Evolutionary conservation across 2,329 filamentous ascomycete genomes (phyloP).

Genomic region (Colletotrichum godetiae): DNA sequence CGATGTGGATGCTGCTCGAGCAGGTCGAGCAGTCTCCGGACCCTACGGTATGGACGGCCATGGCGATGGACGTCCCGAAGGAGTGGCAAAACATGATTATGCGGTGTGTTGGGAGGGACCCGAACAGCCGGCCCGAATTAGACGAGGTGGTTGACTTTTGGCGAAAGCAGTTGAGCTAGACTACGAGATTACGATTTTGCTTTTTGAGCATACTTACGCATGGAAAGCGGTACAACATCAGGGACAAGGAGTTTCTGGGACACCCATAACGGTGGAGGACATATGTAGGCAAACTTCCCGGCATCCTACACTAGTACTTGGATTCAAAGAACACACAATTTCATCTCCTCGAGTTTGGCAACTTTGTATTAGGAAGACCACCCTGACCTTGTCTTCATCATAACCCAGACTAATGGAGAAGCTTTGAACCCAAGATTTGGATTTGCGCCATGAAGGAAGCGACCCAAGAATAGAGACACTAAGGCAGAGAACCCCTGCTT

Average conservation of each 20-base stretch:
- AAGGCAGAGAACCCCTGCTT: neutral
- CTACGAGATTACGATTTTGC: neutral
- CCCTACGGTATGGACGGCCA: constrained; percentile 18
- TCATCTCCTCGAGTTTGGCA: neutral
- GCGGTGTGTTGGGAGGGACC: constrained; percentile 31
- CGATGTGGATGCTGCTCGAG: constrained; percentile 39
- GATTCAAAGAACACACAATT: neutral
- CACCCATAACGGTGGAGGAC: neutral
- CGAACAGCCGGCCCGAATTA: constrained; percentile 32
- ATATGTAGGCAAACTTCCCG: too few species aligned
- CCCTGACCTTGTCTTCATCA: neutral
- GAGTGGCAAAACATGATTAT: constrained; percentile 29
- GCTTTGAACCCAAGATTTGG: neutral
- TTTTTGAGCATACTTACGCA: neutral
- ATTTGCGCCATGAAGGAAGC: neutral
- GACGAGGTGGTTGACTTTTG: constrained; percentile 34
- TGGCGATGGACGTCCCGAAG: constrained; percentile 27
- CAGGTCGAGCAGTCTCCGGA: constrained; percentile 33
- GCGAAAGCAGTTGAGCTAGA: neutral
- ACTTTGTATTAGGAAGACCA: neutral
- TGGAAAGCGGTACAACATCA: neutral
- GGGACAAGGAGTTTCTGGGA: neutral
- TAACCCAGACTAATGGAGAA: neutral
- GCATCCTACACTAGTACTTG: neutral
- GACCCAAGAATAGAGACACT: neutral